Evolutionary conservation across 176 grass and related monocot genomes (phyloP).

Genomic region (Secale cereale): DNA sequence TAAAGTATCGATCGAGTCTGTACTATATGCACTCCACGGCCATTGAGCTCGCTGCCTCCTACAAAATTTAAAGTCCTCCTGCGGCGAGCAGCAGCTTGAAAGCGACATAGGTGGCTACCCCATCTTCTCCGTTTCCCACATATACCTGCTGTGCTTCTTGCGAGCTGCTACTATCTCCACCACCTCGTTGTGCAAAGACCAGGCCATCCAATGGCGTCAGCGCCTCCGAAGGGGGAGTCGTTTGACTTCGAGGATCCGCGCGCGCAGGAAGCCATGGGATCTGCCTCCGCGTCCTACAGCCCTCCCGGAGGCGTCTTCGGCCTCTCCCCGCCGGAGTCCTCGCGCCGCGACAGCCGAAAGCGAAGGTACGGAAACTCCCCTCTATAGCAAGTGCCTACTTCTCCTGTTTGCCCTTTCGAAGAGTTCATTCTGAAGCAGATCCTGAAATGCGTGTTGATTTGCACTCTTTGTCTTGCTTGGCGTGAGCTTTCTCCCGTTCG

Average conservation of each 20-base stretch:
- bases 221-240: constrained; percentile 31
- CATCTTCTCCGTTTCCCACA: constrained; percentile 28
- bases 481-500: neutral
- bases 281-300: constrained; percentile 38
- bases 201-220: constrained; percentile 18
- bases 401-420: neutral
- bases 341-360: constrained; percentile 30
- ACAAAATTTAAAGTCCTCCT: neutral
- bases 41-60: neutral
- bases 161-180: neutral
- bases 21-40: neutral
- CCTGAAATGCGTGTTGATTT: constrained; percentile 12
- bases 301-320: constrained; percentile 26
- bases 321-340: constrained; percentile 24
- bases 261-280: constrained; percentile 28
- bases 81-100: constrained; percentile 22
- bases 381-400: neutral
- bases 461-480: neutral
- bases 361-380: constrained; percentile 25
- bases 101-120: constrained; percentile 22
- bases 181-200: neutral
- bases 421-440: neutral
- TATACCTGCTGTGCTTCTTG: constrained; percentile 7
- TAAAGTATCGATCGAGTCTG: constrained; percentile 29
- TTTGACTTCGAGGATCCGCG: constrained; percentile 25